These are phyloP conservation scores for Gaeumannomyces sp. DNA, from an alignment of 2,329 filamentous ascomycete species.

Conservation along the genomic window DNA sequence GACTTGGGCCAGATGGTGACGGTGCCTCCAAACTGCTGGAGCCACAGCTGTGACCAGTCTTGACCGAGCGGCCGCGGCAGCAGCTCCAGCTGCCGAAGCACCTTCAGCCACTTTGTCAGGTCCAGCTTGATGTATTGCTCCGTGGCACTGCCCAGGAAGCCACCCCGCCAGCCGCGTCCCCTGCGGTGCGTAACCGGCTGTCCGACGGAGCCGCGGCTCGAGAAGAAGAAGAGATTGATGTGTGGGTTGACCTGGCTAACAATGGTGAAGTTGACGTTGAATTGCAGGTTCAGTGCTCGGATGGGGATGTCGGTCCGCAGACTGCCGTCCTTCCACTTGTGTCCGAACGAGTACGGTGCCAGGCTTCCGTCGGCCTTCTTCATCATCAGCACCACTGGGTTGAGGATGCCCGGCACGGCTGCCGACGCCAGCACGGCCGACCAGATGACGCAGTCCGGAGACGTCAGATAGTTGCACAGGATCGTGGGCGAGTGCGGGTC, in stretches of 20 bases:
- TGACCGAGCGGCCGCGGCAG: constrained; percentile 85
- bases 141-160: constrained; percentile 83
- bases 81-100: constrained; percentile 85
- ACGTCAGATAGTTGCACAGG: constrained; percentile 89
- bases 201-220: constrained; percentile 83
- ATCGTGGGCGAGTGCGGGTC: constrained; percentile 92
- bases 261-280: constrained; percentile 97
- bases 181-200: constrained; percentile 89
- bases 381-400: constrained; percentile 89
- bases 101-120: constrained; percentile 95
- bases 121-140: constrained; percentile 97
- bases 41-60: constrained; percentile 95
- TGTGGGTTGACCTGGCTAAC: constrained; percentile 88
- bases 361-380: constrained; percentile 73
- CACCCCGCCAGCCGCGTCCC: constrained; percentile 91
- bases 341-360: constrained; percentile 88
- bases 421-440: constrained; percentile 91
- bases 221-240: constrained; percentile 98
- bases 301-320: constrained; percentile 92
- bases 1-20: constrained; percentile 95
- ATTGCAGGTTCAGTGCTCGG: constrained; percentile 88
- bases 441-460: constrained; percentile 97
- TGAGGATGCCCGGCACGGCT: constrained; percentile 91
- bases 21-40: constrained; percentile 90
- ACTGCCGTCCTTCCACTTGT: constrained; percentile 98